Conservation (phyloP, 148 eudicot species). For the Camellia granthamiana region DNA sequence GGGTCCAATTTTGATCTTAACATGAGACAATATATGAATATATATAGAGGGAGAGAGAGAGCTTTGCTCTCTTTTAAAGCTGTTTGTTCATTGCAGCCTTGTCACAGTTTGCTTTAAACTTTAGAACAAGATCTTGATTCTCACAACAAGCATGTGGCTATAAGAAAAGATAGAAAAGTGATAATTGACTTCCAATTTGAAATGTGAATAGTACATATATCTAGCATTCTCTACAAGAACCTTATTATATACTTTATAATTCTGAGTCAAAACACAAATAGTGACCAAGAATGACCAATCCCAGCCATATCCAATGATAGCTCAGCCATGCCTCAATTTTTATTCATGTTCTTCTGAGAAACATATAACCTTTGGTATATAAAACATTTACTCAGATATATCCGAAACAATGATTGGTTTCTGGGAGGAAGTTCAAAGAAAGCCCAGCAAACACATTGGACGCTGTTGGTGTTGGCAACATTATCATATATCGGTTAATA, state of each 20-base stretch:
- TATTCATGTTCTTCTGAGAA: too few species aligned
- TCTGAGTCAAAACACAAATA: not conserved
- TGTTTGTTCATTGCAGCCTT: conserved; percentile 8
- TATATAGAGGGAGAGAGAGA: not conserved
- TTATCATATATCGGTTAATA: too few species aligned
- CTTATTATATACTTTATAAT: too few species aligned
- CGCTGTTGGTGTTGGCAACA: too few species aligned
- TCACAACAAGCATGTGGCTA: not conserved
- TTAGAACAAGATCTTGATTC: conserved; percentile 3
- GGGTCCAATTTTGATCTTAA: too few species aligned
- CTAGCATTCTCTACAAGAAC: too few species aligned
- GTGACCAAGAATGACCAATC: not conserved
- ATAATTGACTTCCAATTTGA: not conserved
- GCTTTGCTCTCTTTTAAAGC: too few species aligned
- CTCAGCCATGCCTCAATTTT: not conserved
- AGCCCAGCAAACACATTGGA: too few species aligned
- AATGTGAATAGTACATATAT: not conserved
- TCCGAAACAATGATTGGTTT: too few species aligned
- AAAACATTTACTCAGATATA: too few species aligned
- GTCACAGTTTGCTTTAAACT: not conserved
- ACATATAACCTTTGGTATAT: too few species aligned
- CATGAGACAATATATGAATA: not conserved
- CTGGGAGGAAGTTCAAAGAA: too few species aligned
- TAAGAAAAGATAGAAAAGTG: not conserved
- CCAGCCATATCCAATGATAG: not conserved